These are phyloP conservation scores for Coniochaeta sp. DNA, from an alignment of 2,329 filamentous ascomycete genomes.

Conservation along the genomic window DNA sequence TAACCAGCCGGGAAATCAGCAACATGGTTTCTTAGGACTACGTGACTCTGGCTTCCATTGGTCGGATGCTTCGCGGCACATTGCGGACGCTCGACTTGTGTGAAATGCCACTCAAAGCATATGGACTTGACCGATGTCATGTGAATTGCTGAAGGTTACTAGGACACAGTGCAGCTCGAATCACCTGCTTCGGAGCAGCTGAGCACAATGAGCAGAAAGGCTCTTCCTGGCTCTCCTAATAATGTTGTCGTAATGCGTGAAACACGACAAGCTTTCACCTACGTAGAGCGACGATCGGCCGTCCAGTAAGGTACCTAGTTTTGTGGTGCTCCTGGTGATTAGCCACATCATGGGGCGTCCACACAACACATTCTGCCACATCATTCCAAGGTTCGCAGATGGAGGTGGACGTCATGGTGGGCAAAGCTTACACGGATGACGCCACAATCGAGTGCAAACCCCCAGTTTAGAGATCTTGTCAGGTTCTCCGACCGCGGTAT, in stretches of 20 bases:
- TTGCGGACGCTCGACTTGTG: too few species aligned
- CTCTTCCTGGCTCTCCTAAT: not conserved
- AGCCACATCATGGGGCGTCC: not conserved
- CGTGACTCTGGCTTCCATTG: not conserved
- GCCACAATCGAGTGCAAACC: not conserved
- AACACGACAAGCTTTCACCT: not conserved
- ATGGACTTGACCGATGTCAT: too few species aligned
- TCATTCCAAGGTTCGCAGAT: not conserved
- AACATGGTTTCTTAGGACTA: not conserved
- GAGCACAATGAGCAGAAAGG: too few species aligned
- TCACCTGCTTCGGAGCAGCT: too few species aligned
- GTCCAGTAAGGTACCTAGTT: not conserved
- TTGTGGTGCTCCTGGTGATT: not conserved
- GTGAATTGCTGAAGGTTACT: too few species aligned
- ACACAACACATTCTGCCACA: not conserved
- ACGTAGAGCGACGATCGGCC: not conserved
- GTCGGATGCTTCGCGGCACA: too few species aligned
- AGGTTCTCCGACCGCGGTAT: not conserved
- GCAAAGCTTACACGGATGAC: not conserved
- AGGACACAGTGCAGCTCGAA: too few species aligned
- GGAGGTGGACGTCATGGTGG: slow-evolving; percentile 1
- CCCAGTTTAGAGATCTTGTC: too few species aligned
- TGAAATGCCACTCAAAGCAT: too few species aligned
- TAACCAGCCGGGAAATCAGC: not conserved
- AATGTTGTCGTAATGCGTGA: too few species aligned